Evolutionary conservation across 345 rosid genomes (phyloP).

Genomic region (Jatropha curcas): DNA sequence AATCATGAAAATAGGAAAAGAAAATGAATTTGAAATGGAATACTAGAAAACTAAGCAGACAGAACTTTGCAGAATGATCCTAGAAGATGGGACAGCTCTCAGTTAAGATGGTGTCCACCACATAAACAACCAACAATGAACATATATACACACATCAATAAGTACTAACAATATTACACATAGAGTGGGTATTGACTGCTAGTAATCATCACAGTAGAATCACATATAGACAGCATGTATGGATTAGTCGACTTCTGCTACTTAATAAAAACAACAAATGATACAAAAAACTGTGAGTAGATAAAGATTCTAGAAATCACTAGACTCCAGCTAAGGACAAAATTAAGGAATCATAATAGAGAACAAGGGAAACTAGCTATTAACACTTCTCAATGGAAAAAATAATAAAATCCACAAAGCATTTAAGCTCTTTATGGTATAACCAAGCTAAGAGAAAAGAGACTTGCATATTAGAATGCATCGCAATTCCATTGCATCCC

Average conservation of each 20-base stretch:
- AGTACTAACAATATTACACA: neutral
- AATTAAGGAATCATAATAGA: neutral
- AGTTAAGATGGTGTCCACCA: neutral
- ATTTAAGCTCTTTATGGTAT: constrained; percentile 12
- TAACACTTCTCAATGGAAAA: neutral
- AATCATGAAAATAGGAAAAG: neutral
- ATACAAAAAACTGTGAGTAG: neutral
- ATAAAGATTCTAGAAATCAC: neutral
- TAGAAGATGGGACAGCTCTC: neutral
- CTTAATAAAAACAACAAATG: neutral
- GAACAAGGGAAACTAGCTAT: constrained; percentile 7
- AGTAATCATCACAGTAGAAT: neutral
- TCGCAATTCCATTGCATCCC: constrained; percentile 60
- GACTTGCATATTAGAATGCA: constrained; percentile 74
- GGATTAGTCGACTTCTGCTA: neutral
- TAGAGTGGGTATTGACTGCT: neutral
- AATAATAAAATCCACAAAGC: neutral
- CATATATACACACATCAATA: neutral
- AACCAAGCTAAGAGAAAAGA: constrained; percentile 42
- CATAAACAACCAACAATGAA: neutral
- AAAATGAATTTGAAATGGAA: neutral
- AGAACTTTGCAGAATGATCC: neutral
- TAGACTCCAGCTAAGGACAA: constrained; percentile 3
- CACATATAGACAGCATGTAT: neutral
- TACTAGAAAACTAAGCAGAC: neutral